These are phyloP conservation scores for Aspergillus sclerotioniger DNA, from an alignment of 495 filamentous ascomycete genomes.

Conservation along the genomic window DNA sequence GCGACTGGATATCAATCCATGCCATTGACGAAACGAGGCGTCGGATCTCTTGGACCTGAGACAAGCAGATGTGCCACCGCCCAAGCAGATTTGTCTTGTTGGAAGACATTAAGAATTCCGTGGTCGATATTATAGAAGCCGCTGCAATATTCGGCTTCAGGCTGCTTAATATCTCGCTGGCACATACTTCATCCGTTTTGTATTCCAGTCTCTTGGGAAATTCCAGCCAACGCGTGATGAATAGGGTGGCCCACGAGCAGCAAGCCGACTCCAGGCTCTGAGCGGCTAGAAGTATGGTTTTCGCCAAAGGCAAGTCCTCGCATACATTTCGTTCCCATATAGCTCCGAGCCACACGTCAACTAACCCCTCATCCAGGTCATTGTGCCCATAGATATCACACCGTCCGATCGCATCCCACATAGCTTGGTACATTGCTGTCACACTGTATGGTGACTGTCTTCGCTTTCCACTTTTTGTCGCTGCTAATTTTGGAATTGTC, in stretches of 20 bases:
- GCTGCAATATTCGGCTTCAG: slow-evolving; percentile 27
- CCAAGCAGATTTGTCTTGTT: slow-evolving; percentile 22
- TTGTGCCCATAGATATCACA: slow-evolving; percentile 37
- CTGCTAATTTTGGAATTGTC: slow-evolving; percentile 16
- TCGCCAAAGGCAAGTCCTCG: slow-evolving; percentile 26
- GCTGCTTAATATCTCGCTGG: slow-evolving; percentile 20
- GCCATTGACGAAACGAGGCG: slow-evolving; percentile 22
- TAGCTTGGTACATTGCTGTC: slow-evolving; percentile 23
- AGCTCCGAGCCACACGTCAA: slow-evolving; percentile 34
- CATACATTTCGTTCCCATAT: slow-evolving; percentile 18
- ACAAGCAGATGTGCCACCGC: slow-evolving; percentile 35
- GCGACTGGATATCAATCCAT: slow-evolving; percentile 27
- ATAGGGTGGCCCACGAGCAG: slow-evolving; percentile 25
- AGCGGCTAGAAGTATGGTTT: slow-evolving; percentile 32
- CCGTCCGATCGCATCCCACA: slow-evolving; percentile 43
- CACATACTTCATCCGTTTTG: slow-evolving; percentile 11
- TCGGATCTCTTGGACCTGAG: slow-evolving; percentile 18
- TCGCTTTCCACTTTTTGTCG: background rate
- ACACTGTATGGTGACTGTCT: slow-evolving; percentile 9
- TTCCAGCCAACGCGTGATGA: slow-evolving; percentile 32
- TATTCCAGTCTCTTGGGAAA: slow-evolving; percentile 4
- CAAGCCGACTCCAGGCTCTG: slow-evolving; percentile 16
- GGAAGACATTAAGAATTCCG: slow-evolving; percentile 29
- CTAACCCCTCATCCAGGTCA: slow-evolving; percentile 29
- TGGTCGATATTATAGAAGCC: slow-evolving; percentile 32